phyloP scores from a whole-genome alignment of 176 grass and related monocot species.

The Themeda triandra region DNA sequence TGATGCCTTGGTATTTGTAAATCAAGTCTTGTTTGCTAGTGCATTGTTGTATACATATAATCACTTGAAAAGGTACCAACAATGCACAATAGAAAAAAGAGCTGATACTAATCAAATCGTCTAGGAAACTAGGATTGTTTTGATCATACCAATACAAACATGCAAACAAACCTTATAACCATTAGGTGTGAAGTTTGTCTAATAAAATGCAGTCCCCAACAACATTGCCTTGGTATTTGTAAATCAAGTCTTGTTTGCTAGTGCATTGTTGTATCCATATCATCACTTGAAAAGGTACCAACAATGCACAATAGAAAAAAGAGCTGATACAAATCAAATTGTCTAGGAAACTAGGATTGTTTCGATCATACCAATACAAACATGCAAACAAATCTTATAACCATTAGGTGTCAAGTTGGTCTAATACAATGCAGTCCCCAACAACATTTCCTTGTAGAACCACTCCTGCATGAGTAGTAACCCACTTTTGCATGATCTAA shows the following conservation, averaged over 20 bases:
- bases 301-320: neutral
- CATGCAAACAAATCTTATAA: neutral
- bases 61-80: neutral
- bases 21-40: neutral
- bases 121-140: neutral
- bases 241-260: conserved; percentile 2
- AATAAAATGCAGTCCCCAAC: neutral
- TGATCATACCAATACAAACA: neutral
- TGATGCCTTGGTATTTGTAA: neutral
- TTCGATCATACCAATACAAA: neutral
- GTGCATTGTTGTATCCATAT: neutral
- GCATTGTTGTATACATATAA: neutral
- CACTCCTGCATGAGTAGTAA: neutral
- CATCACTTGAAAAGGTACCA: neutral
- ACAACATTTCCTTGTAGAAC: neutral
- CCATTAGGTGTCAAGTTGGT: neutral
- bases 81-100: neutral
- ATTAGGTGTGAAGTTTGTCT: neutral
- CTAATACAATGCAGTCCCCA: neutral
- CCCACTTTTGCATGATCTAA: neutral
- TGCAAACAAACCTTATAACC: neutral
- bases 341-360: neutral
- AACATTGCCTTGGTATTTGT: neutral
- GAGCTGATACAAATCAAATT: neutral
- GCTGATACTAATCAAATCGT: neutral